phyloP scores from a whole-genome alignment of 176 grass and related monocot genomes.

The Tuctoria greenei region DNA sequence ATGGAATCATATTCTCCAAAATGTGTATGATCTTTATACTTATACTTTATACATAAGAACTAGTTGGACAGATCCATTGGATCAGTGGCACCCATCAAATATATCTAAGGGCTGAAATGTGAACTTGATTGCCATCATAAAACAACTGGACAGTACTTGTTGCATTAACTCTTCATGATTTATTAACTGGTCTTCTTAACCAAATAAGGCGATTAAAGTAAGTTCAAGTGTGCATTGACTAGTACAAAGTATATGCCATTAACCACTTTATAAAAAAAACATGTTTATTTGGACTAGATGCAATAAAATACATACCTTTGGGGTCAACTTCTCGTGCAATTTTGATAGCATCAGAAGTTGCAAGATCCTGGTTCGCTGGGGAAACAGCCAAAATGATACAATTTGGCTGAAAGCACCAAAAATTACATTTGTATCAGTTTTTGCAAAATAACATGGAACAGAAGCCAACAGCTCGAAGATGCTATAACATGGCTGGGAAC shows the following conservation, averaged over 20 bases:
- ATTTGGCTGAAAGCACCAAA: constrained; percentile 74
- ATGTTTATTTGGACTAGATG: background rate
- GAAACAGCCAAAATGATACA: constrained; percentile 97
- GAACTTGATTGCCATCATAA: background rate
- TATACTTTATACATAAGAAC: background rate
- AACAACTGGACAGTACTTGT: background rate
- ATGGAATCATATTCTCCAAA: background rate
- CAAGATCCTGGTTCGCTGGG: constrained; percentile 99
- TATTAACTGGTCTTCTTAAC: background rate
- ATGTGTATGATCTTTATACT: background rate
- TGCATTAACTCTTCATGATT: background rate
- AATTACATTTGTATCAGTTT: background rate
- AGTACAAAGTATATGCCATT: background rate
- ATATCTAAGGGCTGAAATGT: background rate
- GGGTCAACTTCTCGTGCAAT: constrained; percentile 97
- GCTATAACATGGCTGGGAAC: background rate
- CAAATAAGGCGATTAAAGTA: background rate
- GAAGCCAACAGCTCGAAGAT: constrained; percentile 4
- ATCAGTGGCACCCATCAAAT: background rate
- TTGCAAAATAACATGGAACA: background rate
- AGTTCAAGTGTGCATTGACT: background rate
- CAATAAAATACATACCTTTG: constrained; percentile 67
- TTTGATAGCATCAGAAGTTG: constrained; percentile 99
- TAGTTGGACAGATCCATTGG: background rate
- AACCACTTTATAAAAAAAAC: background rate